Evolutionary conservation across 441 rosid species (phyloP), one percentile per base, ranked within the genome.

Genomic region (Eutrema salsugineum): DNA sequence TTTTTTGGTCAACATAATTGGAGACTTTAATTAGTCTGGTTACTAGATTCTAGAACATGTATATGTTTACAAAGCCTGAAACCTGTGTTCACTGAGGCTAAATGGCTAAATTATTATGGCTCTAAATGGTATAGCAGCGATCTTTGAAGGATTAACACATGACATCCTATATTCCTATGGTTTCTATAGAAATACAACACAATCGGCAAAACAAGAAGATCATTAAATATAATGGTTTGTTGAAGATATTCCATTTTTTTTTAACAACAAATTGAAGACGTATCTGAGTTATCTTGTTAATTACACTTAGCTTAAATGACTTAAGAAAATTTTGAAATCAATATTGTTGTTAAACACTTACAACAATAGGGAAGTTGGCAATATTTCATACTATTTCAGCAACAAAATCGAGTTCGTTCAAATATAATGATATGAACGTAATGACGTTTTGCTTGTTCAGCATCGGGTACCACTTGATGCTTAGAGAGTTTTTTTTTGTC

Each of bases 381-480:
- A 9, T 32, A 12, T 47, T 63, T 30, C 20, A 8, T 19, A 47
- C 14, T 30, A 33, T 57, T 47, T 15, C 11, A 46, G 19, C 16
- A 7, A 19, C 35, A 33, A 44, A 46, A 20, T 4, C 53, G 24
- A 36, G 47, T 36, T 62, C 6, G 28, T 51, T 24, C 10, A 40
- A 49, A 51, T 40, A 71, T 51, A 50, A 28, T 14, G 17, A 40
- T 28, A 50, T 49, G 33, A 61, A 50, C 14, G 16, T 17, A 40
- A 61, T 51, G 19, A 62, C 4, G 8, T 20, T 22, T 58, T 35
- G 43, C 11, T 51, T 43, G 60, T 57, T 72, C 58, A 47, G 43
- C 32, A 38, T 46, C 14, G 54, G 40, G 28, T 47, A 14, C 68
- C 47, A 73, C 68, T 59, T 60, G 78, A 42, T 67, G 56, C 65